Conservation (phyloP, 805 yeast genomes). For the Candida taoyuanica region DNA sequence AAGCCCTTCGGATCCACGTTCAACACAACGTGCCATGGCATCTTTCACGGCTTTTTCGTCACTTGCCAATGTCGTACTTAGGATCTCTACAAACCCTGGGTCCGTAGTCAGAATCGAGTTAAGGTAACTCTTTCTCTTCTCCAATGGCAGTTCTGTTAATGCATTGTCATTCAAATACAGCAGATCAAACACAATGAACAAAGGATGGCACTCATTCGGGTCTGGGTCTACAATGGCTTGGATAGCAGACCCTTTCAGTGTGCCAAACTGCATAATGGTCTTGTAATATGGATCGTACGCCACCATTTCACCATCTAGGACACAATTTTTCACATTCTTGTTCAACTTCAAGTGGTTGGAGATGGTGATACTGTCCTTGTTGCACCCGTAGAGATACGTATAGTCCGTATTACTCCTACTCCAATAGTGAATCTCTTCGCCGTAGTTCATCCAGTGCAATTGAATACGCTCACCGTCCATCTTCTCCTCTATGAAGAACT, state of each 20-base stretch:
- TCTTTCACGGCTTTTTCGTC: constrained; percentile 49
- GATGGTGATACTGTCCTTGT: constrained; percentile 45
- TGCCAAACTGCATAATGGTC: constrained; percentile 71
- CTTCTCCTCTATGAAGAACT: constrained; percentile 80
- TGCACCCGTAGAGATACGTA: constrained; percentile 62
- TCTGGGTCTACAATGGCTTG: constrained; percentile 1
- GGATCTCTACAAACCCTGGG: constrained; percentile 41
- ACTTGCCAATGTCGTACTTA: constrained; percentile 36
- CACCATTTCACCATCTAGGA: constrained; percentile 90
- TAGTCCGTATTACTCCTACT: constrained; percentile 73
- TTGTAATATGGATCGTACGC: constrained; percentile 65
- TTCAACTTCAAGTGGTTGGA: constrained; percentile 45
- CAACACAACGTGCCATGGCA: constrained; percentile 55
- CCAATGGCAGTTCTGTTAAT: constrained; percentile 49
- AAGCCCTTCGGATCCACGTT: constrained; percentile 72
- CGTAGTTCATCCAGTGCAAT: constrained; percentile 54
- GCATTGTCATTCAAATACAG: constrained; percentile 64
- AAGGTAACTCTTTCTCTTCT: constrained; percentile 52
- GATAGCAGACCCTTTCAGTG: constrained; percentile 63
- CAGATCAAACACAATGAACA: constrained; percentile 67
- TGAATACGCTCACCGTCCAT: constrained; percentile 91
- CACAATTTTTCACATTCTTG: constrained; percentile 28
- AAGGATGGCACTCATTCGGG: constrained; percentile 41
- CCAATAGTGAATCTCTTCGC: constrained; percentile 30
- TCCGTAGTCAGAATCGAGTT: constrained; percentile 39